Percentiles rank a stretch among this genome's conserved stretches.
These are phyloP conservation scores for Lactifluus echinatus DNA, from an alignment of 768 basidiomycete genomes.

Conservation along the genomic window DNA sequence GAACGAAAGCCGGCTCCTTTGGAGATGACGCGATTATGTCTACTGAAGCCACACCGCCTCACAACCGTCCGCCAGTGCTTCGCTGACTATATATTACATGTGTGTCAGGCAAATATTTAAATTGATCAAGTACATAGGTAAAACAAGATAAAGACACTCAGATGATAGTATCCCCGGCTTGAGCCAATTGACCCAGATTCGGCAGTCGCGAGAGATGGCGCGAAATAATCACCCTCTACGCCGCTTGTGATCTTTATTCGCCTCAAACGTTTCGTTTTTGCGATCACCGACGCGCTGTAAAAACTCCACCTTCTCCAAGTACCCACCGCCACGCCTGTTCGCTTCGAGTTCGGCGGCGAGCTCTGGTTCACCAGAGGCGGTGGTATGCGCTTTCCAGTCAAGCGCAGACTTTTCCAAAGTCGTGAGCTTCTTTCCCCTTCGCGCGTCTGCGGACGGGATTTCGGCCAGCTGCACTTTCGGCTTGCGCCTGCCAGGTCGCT, in stretches of 20 bases:
- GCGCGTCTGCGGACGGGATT: slow-evolving; percentile 38
- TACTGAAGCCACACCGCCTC: no score
- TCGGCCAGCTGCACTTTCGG: slow-evolving; percentile 48
- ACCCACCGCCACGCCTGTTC: slow-evolving; percentile 67
- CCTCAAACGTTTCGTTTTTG: slow-evolving; percentile 56
- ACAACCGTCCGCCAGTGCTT: no score
- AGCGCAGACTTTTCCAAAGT: slow-evolving; percentile 82
- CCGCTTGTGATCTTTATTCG: slow-evolving; percentile 48
- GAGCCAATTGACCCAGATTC: no score
- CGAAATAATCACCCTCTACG: slow-evolving; percentile 4
- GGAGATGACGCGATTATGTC: no score
- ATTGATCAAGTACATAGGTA: no score
- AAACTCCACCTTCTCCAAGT: slow-evolving; percentile 81
- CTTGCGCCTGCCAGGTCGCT: slow-evolving; percentile 59
- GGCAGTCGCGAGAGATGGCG: no score
- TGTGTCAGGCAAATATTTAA: no score
- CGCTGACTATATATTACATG: no score
- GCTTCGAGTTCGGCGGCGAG: slow-evolving; percentile 66
- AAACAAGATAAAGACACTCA: no score
- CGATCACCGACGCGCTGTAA: slow-evolving; percentile 65
- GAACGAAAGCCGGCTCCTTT: no score
- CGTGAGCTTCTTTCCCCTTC: slow-evolving; percentile 66
- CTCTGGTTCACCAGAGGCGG: slow-evolving; percentile 32
- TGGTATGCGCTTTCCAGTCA: slow-evolving; percentile 72
- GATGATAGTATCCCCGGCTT: no score